Percentiles rank a stretch among this genome's conserved stretches.
Conservation (phyloP, 2,329 filamentous ascomycete genomes). For the Monilinia vaccinii-corymbosi region DNA sequence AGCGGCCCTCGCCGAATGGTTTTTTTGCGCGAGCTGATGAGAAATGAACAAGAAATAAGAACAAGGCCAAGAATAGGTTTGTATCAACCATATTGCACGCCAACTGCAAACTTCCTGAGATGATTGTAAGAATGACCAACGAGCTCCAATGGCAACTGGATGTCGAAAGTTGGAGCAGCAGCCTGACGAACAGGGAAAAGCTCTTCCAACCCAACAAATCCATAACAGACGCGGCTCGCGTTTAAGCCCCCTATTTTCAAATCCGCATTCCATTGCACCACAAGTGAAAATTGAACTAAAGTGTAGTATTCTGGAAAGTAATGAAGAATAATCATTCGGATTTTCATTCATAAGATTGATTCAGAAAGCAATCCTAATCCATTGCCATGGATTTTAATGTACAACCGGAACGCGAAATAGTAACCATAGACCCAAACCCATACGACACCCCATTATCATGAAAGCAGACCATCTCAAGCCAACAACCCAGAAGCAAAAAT, state of each 20-base stretch:
- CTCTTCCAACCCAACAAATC: neutral
- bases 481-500: slow-evolving; percentile 43
- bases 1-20: neutral
- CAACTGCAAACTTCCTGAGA: too few relatives aligned
- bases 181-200: neutral
- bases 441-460: slow-evolving; percentile 64
- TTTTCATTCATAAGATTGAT: slow-evolving; percentile 30
- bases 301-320: neutral
- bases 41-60: neutral
- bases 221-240: slow-evolving; percentile 3
- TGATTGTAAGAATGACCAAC: neutral
- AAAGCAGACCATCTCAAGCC: slow-evolving; percentile 48
- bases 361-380: slow-evolving; percentile 29
- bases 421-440: slow-evolving; percentile 68
- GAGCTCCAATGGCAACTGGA: neutral
- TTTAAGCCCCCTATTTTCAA: neutral
- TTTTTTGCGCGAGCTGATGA: neutral
- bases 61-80: neutral
- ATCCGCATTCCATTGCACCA: neutral
- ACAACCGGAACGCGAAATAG: slow-evolving; percentile 56
- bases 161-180: neutral
- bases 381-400: slow-evolving; percentile 60
- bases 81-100: too few relatives aligned
- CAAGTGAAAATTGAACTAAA: neutral
- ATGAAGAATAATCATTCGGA: slow-evolving; percentile 16